Base-by-base conservation (phyloP, 129 eudicot genomes). In the Glebionis coronaria region DNA sequence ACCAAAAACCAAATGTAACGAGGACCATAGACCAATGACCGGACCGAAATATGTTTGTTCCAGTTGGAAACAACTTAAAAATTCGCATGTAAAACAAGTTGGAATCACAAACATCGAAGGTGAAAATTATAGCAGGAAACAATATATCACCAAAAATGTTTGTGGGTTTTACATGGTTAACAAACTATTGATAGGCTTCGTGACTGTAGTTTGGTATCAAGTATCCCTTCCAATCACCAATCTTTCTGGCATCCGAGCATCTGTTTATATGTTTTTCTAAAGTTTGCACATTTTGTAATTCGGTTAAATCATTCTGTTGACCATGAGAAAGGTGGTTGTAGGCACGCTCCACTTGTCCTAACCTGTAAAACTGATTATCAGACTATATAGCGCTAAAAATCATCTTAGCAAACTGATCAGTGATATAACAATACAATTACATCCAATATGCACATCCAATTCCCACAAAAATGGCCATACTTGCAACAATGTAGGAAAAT, bases 181-280 rank as follows among this genome's bases (percentile, higher is more conserved):
- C 25, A 23, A 23, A 23, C 25, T 23, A 23, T 23, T 23, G 25
- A 2, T 23, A 23, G 25, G 25, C 25, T 23, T 23, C 25, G 25
- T 23, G 25, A 23, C 25, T 23, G 25, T 23, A 23, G 25, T 23
- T 23, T 23, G 25, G 2, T 1, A 23, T 23, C 25, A 28, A 5
- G 4, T n/a, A n/a, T 44, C 79, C 83, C 70, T 76, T 83, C 88
- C 88, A 83, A 65, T 83, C 84, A 68, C 88, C 74, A 1, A 68
- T 73, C 79, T 83, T 83, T 59, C 88, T 51, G 44, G 88, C 88
- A 83, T 83, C 80, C 12, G 78, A 38, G 56, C 88, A 83, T 79
- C 75, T 74, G n/a, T 44, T 79, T 5, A 83, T 72, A 64, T 83
- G 88, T 73, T 76, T 76, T 54, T 79, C 88, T 61, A 83, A 51